A percentile compares a stretch with the other conserved stretches of the same genome.
phyloP scores from a whole-genome alignment of 2,329 filamentous ascomycete species.

The Colletotrichum cordylinicola region DNA sequence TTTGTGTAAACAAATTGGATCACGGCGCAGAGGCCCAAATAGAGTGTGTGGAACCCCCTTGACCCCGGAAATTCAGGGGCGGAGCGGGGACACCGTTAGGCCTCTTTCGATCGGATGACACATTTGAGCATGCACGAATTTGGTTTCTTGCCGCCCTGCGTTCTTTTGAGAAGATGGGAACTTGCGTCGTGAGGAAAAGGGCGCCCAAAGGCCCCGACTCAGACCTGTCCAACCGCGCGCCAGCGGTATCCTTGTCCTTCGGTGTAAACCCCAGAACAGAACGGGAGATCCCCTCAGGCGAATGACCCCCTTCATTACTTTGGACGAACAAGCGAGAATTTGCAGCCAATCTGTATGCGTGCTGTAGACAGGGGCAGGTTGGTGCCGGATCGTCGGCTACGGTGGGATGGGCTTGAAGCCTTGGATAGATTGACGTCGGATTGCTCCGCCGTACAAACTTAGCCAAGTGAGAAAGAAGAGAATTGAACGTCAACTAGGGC shows the following conservation, averaged over 20 bases:
- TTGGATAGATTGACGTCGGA: constrained; percentile 1
- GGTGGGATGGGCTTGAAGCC: not conserved
- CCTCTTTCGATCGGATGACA: constrained; percentile 5
- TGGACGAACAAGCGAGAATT: constrained; percentile 2
- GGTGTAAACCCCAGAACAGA: not conserved
- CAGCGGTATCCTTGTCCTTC: not conserved
- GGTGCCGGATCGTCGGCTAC: constrained; percentile 4
- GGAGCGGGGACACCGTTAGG: not conserved
- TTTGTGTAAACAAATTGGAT: not conserved
- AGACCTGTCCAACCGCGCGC: not conserved
- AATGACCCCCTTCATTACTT: not conserved
- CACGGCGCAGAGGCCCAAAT: not conserved
- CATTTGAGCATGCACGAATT: not conserved
- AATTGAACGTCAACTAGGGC: not conserved
- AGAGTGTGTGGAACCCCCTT: not conserved
- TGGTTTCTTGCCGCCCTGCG: not conserved
- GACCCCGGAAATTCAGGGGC: not conserved
- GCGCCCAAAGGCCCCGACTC: not conserved
- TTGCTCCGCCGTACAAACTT: not conserved
- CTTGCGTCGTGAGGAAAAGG: not conserved
- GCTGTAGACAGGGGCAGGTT: not conserved
- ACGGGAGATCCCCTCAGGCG: constrained; percentile 1
- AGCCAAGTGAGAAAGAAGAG: not conserved
- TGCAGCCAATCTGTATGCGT: not conserved
- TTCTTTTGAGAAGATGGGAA: not conserved